These are phyloP conservation scores for Macrophomina tecta DNA, from an alignment of 2,329 filamentous ascomycete genomes.

Conservation along the genomic window DNA sequence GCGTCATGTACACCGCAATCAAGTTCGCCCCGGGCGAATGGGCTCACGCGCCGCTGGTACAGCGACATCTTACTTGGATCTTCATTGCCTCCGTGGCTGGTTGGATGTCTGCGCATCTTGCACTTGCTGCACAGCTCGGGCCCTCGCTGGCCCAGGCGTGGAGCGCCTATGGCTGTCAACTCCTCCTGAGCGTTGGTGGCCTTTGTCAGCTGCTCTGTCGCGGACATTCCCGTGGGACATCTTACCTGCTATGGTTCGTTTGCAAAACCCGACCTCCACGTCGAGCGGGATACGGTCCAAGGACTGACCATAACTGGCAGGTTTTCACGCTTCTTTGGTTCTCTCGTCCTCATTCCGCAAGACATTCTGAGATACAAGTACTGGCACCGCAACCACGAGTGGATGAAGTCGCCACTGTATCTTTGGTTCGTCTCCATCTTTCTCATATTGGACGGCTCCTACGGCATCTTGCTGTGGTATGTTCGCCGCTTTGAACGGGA, in stretches of 20 bases:
- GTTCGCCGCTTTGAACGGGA: not conserved
- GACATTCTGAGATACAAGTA: not conserved
- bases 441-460: not conserved
- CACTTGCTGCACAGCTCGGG: not conserved
- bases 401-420: not conserved
- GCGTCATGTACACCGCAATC: conserved; percentile 56
- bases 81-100: not conserved
- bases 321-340: not conserved
- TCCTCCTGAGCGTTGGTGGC: not conserved
- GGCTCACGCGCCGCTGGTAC: conserved; percentile 50
- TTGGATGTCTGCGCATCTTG: not conserved
- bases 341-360: not conserved
- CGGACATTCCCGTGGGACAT: not conserved
- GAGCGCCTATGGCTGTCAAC: not conserved
- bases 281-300: too few relatives aligned
- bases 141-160: not conserved
- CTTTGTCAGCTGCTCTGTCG: not conserved
- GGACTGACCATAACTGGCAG: not conserved
- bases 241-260: not conserved
- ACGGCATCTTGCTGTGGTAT: not conserved
- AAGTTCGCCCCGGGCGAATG: conserved; percentile 54
- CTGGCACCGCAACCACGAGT: not conserved
- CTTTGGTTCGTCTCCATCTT: not conserved
- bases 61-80: conserved; percentile 32
- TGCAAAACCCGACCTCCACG: not conserved